These are phyloP conservation scores for Cladosporium sp. DNA, from an alignment of 2,329 filamentous ascomycete genomes.

Conservation along the genomic window DNA sequence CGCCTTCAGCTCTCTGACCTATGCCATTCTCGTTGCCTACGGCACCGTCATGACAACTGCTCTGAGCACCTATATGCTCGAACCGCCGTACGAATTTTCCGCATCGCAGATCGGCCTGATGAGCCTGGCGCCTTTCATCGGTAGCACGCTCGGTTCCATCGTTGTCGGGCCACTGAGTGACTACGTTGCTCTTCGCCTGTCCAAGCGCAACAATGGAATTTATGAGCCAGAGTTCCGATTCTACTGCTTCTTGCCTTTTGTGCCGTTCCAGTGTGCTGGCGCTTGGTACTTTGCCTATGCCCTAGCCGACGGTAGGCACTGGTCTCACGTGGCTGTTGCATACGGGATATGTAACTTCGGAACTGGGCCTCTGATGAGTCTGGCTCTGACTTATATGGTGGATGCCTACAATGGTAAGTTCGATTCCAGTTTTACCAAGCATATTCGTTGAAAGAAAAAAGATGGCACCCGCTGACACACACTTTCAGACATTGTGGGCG, in stretches of 20 bases:
- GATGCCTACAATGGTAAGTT: conserved; percentile 37
- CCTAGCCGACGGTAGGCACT: conserved; percentile 22
- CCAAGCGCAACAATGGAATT: conserved; percentile 31
- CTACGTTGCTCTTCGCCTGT: conserved; percentile 33
- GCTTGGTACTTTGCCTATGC: conserved; percentile 39
- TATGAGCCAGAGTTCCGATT: conserved; percentile 34
- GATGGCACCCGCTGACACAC: conserved; percentile 11
- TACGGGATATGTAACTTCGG: conserved; percentile 38
- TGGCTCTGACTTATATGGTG: conserved; percentile 38
- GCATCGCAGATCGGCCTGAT: conserved; percentile 48
- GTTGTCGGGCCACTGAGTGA: conserved; percentile 46
- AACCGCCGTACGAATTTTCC: conserved; percentile 43
- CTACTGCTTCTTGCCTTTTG: conserved; percentile 32
- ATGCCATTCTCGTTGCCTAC: conserved; percentile 37
- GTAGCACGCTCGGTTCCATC: conserved; percentile 44
- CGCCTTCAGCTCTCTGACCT: conserved; percentile 33
- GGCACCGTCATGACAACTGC: conserved; percentile 36
- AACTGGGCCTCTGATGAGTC: conserved; percentile 28
- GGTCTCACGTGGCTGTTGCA: conserved; percentile 34
- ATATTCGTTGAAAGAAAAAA: background rate
- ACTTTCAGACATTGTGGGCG: conserved; percentile 41
- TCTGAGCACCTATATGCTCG: conserved; percentile 35
- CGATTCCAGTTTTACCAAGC: background rate
- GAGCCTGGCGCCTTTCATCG: conserved; percentile 48
- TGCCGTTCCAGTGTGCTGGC: conserved; percentile 29